Evolutionary conservation across 1,284 basidiomycete genomes (phyloP), one percentile per base, ranked within the genome.

Genomic region (Cryptococcus neoformans): DNA sequence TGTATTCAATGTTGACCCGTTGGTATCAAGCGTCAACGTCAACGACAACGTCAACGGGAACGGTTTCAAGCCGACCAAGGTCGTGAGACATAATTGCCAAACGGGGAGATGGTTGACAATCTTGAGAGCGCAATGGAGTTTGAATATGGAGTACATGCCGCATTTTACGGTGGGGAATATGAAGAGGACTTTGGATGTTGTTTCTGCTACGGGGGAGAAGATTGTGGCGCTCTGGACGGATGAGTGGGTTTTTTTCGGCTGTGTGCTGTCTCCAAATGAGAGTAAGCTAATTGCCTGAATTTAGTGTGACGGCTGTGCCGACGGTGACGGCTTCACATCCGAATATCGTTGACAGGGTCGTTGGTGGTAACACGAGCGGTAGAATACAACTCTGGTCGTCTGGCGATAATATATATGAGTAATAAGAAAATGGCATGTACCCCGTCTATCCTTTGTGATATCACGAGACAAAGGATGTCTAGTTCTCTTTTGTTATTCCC

Each of bases 141-240:
- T 68, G 39, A 76, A 76, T 57, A 74, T 75, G 53, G 70, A 76
- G n/a, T 72, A 72, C 53, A 65, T 70, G 49, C 78, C 79, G 0
- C 76, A 79, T 60, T 77, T 80, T 57, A 75, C 74, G 2, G 74
- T 76, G 10, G 80, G 80, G 14, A 77, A 79, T 65, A 81, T 81
- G 80, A 76, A 78, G 59, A 70, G 77, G 35, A 67, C 59, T 8
- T 59, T 81, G 16, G 76, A 79, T 49, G 74, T 81, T 0, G 67
- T 76, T 39, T 58, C 70, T 6, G 69, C 67, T 1, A 75, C 60
- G 0, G 78, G 78, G 14, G 72, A 77, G 41, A 63, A 65, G 38
- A 67, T 77, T n/a, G 69, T 65, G 0, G 52, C 48, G 1, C 56
- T 74, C 2, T 76, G 72, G 73, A 61, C 67, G 7, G 72, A 72